Conservation (phyloP, 352 stramenopile species). For the Plasmopara muralis region DNA sequence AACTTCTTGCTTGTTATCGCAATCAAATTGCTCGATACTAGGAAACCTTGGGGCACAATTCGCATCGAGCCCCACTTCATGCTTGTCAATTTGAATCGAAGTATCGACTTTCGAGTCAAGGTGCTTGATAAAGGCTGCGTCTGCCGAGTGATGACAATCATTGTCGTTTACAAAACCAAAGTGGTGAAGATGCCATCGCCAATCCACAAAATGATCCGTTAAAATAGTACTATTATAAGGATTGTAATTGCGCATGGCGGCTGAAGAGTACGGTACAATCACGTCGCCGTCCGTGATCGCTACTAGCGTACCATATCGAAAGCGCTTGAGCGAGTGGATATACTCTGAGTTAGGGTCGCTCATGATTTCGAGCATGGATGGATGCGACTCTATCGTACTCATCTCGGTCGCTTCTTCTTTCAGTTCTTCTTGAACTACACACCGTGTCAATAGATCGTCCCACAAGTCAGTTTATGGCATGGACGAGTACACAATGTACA, state of each 20-base stretch:
- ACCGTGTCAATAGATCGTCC: not conserved
- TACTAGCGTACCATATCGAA: slow-evolving; percentile 54
- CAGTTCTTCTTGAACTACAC: slow-evolving; percentile 12
- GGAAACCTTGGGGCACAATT: slow-evolving; percentile 29
- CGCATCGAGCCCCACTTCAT: slow-evolving; percentile 35
- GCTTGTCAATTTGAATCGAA: slow-evolving; percentile 29
- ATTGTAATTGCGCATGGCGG: slow-evolving; percentile 65
- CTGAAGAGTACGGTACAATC: slow-evolving; percentile 63
- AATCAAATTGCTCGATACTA: slow-evolving; percentile 57
- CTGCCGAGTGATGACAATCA: not conserved
- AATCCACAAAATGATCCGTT: slow-evolving; percentile 45
- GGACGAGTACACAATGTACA: not conserved
- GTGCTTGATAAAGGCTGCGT: slow-evolving; percentile 24
- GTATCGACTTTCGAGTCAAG: slow-evolving; percentile 45
- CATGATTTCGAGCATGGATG: slow-evolving; percentile 59
- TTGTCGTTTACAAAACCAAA: slow-evolving; percentile 36
- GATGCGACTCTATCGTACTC: slow-evolving; percentile 6
- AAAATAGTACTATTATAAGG: slow-evolving; percentile 51
- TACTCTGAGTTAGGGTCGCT: slow-evolving; percentile 49
- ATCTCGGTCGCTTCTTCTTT: slow-evolving; percentile 12
- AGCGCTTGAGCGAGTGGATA: slow-evolving; percentile 44
- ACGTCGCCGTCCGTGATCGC: slow-evolving; percentile 75
- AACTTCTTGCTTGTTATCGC: slow-evolving; percentile 75
- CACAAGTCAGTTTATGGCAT: not conserved
- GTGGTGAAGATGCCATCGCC: slow-evolving; percentile 68